These are phyloP conservation scores for Chalciporus pseudorubinellus DNA, from an alignment of 768 basidiomycete genomes.

Conservation along the genomic window DNA sequence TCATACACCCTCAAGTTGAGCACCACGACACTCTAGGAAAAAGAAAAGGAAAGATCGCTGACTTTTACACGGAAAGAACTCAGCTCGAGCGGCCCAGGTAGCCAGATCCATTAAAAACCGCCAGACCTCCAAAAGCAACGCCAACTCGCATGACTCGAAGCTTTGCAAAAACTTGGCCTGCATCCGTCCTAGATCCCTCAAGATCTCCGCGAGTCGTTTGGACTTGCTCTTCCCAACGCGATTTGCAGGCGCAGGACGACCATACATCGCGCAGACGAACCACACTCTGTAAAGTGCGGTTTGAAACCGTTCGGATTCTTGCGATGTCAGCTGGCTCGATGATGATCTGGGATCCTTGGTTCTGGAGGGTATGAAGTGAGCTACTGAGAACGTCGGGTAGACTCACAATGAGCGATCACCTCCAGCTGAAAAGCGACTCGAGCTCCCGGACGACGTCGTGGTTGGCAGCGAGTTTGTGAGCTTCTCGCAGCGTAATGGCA, in stretches of 20 bases:
- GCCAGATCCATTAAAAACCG: conserved; percentile 8
- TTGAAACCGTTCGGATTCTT: conserved; percentile 34
- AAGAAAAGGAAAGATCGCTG: background rate
- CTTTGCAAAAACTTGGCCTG: conserved; percentile 10
- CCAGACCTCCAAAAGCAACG: conserved; percentile 8
- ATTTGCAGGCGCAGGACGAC: conserved; percentile 10
- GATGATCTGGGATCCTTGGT: conserved; percentile 36
- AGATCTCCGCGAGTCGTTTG: conserved; percentile 3
- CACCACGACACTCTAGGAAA: background rate
- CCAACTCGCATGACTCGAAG: background rate
- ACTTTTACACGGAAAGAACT: conserved; percentile 11
- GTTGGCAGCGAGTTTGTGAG: conserved; percentile 12
- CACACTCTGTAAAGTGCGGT: conserved; percentile 30
- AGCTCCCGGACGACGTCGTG: conserved; percentile 16
- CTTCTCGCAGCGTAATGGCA: conserved; percentile 10
- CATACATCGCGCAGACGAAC: conserved; percentile 18
- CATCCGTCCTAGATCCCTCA: background rate
- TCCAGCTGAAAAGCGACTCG: conserved; percentile 20
- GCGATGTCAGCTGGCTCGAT: conserved; percentile 27
- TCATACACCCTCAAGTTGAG: background rate
- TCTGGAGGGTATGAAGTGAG: conserved; percentile 22
- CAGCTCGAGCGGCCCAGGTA: conserved; percentile 6
- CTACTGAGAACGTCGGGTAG: background rate
- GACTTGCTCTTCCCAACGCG: conserved; percentile 9
- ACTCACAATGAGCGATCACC: conserved; percentile 7